Evolutionary conservation across 2,329 filamentous ascomycete species (phyloP), one percentile per base, ranked within the genome.

Genomic region (Colletotrichum brevisporum): DNA sequence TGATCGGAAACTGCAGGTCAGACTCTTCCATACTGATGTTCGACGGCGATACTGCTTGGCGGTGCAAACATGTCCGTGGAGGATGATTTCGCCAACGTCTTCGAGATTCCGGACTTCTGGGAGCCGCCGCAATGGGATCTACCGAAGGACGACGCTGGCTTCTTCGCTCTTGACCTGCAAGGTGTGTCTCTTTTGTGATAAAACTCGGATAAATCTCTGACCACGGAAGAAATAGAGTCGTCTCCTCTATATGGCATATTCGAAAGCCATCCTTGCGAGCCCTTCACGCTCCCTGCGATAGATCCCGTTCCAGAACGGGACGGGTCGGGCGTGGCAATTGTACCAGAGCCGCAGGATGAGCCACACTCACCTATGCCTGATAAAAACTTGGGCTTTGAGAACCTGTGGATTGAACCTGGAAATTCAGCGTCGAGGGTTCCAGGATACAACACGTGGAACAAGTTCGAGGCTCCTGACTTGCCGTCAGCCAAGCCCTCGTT

Each of bases 391-490:
- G 52, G 41, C 4, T n/a, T 66, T 10, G 31, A 36, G 8, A 82
- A 88, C 47, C 71, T 85, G 1, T 91, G 89, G 89, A 77, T 85
- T 43, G 74, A 79, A 0, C 75, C 80, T 1, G 79, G 83, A 8
- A 75, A 79, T 13, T 70, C 75, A 10, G 56, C 73, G 2, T 60
- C 73, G n/a, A 76, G 76, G 5, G 58, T 70, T 5, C 79, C 84
- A 6, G 77, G 81, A 47, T 89, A 90, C 74, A 87, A 86, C 69
- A 91, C 90, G 1, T 96, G 93, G 93, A 90, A 94, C 72, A 81
- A 79, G 2, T 95, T 95, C 73, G 80, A 85, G 2, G 76, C 79
- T 12, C 73, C 79, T 1, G 76, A 82, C n/a, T 75, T 81, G 5
- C 76, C 82, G 5, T 78, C 82, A 10, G 72, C 77, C 2, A 69